Percentiles rank a stretch among this genome's conserved stretches.
phyloP scores from a whole-genome alignment of 2,329 filamentous ascomycete genomes.

The Colletotrichum eremochloae region DNA sequence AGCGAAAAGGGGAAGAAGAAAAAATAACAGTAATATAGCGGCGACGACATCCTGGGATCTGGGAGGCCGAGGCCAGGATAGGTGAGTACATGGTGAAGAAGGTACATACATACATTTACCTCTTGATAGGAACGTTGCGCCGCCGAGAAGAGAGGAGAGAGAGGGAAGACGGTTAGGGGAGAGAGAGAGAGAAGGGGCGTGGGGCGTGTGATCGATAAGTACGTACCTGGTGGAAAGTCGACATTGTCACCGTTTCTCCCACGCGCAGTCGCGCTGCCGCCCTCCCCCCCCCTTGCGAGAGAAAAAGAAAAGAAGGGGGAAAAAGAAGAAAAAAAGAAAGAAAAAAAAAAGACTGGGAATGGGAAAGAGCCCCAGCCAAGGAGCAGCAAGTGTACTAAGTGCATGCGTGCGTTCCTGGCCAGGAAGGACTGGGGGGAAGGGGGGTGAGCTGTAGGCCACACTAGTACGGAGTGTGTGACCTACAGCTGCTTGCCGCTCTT shows the following conservation, averaged over 20 bases:
- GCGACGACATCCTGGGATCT: constrained; percentile 16
- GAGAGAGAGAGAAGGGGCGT: no score
- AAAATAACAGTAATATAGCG: constrained; percentile 1
- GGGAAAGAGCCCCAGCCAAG: not conserved
- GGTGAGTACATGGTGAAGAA: no score
- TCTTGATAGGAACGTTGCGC: not conserved
- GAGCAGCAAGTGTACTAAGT: constrained; percentile 8
- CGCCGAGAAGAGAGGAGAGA: not conserved
- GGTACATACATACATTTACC: no score
- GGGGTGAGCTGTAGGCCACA: not conserved
- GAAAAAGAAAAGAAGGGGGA: not conserved
- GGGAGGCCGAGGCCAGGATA: not conserved
- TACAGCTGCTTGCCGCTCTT: constrained; percentile 2
- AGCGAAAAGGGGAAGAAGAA: not conserved
- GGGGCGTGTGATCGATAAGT: constrained; percentile 9
- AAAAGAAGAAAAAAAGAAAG: no score
- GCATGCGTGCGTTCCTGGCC: constrained; percentile 35
- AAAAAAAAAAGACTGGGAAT: not conserved
- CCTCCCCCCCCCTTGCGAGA: not conserved
- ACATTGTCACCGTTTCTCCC: constrained; percentile 33
- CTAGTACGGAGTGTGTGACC: not conserved
- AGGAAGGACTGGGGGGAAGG: not conserved
- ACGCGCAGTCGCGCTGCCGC: constrained; percentile 22
- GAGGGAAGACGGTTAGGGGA: not conserved
- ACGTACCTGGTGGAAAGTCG: not conserved